Percentiles rank a stretch among this genome's conserved stretches.
These are phyloP conservation scores for Vanrija humicola DNA, from an alignment of 1,284 basidiomycete genomes.

Conservation along the genomic window DNA sequence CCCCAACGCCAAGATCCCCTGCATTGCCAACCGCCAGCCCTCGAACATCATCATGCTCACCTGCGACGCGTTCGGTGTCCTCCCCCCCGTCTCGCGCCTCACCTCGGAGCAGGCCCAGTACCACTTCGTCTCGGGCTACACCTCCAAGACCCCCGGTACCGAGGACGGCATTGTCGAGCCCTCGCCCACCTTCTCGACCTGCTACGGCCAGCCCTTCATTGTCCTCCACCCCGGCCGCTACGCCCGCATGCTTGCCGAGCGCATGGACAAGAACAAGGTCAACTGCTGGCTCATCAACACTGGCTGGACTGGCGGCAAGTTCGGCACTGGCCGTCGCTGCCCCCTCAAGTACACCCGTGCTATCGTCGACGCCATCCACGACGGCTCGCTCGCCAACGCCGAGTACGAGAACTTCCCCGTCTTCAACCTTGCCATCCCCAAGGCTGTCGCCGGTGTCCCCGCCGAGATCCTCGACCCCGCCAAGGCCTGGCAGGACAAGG, in stretches of 20 bases:
- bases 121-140: constrained; percentile 95
- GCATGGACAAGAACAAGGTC: constrained; percentile 87
- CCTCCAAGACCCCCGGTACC: constrained; percentile 82
- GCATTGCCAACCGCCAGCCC: constrained; percentile 76
- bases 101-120: constrained; percentile 94
- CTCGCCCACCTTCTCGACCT: constrained; percentile 98
- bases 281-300: constrained; percentile 99
- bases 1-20: constrained; percentile 90
- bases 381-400: constrained; percentile 79
- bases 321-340: constrained; percentile 84
- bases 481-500: constrained; percentile 79
- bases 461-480: constrained; percentile 81
- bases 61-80: constrained; percentile 96
- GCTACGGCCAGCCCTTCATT: constrained; percentile 98
- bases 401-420: constrained; percentile 78
- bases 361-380: constrained; percentile 96
- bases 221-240: constrained; percentile 93
- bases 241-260: constrained; percentile 93
- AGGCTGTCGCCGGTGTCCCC: constrained; percentile 73
- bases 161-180: constrained; percentile 98
- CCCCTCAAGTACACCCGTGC: constrained; percentile 91
- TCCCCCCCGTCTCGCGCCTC: constrained; percentile 91
- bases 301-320: constrained; percentile 96
- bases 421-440: constrained; percentile 80
- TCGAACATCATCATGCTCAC: constrained; percentile 93